These are phyloP conservation scores for Cladosporium sphaerospermum DNA, from an alignment of 2,329 filamentous ascomycete species.

Conservation along the genomic window DNA sequence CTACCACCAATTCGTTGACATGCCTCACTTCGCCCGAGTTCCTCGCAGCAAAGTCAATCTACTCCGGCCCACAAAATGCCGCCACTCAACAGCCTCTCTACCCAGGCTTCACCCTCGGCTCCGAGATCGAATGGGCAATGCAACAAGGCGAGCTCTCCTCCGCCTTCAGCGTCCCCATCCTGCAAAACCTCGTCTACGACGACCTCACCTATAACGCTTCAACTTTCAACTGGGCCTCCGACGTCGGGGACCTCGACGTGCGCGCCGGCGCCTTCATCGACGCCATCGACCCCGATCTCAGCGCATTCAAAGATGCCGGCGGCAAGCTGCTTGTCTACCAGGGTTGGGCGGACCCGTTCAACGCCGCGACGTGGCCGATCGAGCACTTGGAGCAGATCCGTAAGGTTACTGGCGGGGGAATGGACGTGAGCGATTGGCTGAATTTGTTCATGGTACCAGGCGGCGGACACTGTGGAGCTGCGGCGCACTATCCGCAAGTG, in stretches of 20 bases:
- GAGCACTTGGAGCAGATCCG: conserved; percentile 27
- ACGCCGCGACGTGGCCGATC: conserved; percentile 28
- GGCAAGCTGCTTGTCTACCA: conserved; percentile 37
- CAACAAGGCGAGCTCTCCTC: conserved; percentile 33
- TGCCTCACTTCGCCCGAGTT: conserved; percentile 32
- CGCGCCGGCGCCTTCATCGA: conserved; percentile 34
- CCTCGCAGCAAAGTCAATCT: conserved; percentile 28
- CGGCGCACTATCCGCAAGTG: conserved; percentile 28
- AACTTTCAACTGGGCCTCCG: conserved; percentile 34
- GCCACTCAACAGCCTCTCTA: conserved; percentile 28
- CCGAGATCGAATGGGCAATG: conserved; percentile 33
- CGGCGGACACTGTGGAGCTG: conserved; percentile 32
- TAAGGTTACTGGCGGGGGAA: conserved; percentile 7
- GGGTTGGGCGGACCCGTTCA: conserved; percentile 23
- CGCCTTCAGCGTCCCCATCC: conserved; percentile 33
- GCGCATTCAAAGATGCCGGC: conserved; percentile 25
- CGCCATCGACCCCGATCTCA: conserved; percentile 29
- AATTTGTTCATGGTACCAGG: conserved; percentile 36
- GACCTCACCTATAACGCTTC: conserved; percentile 31
- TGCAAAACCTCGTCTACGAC: conserved; percentile 40
- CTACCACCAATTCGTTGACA: conserved; percentile 11
- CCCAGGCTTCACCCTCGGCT: conserved; percentile 37
- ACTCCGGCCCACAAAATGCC: conserved; percentile 25
- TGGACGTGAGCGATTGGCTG: conserved; percentile 28
- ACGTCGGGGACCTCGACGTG: conserved; percentile 30